These are phyloP conservation scores for Groenewaldozyma salmanticensis DNA, from an alignment of 805 yeast species.

Conservation along the genomic window DNA sequence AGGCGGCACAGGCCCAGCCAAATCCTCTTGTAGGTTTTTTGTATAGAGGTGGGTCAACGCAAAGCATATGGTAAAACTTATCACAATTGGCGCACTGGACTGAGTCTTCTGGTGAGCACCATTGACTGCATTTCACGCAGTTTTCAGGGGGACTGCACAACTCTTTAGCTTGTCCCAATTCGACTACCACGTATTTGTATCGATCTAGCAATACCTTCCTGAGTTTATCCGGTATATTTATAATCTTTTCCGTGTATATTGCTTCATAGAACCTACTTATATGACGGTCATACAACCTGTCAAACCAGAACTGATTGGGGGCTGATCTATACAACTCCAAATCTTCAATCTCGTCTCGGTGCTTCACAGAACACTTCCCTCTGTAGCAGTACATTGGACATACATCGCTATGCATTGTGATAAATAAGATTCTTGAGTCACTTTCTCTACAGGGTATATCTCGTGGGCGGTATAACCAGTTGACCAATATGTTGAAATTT, in stretches of 20 bases:
- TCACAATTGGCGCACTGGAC: constrained; percentile 74
- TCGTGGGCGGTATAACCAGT: constrained; percentile 86
- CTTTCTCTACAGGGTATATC: constrained; percentile 60
- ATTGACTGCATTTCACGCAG: constrained; percentile 71
- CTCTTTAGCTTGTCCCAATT: constrained; percentile 54
- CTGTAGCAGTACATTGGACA: constrained; percentile 70
- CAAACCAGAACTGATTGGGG: constrained; percentile 76
- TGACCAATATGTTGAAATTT: constrained; percentile 54
- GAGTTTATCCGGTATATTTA: constrained; percentile 48
- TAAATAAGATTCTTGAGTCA: constrained; percentile 70
- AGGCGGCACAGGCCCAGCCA: constrained; percentile 81
- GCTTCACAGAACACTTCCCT: constrained; percentile 65
- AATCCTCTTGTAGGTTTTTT: constrained; percentile 79
- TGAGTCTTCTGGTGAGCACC: constrained; percentile 71
- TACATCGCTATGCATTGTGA: constrained; percentile 76
- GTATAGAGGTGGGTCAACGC: constrained; percentile 75
- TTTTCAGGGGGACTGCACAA: constrained; percentile 53
- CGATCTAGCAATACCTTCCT: constrained; percentile 54
- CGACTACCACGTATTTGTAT: constrained; percentile 67
- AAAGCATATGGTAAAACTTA: constrained; percentile 63
- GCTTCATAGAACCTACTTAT: constrained; percentile 77
- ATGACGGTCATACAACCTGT: constrained; percentile 75
- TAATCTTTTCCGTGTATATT: constrained; percentile 49
- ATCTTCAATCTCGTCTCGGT: constrained; percentile 54
- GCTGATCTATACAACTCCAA: constrained; percentile 43